Evolutionary conservation across 139 green algal genomes (phyloP), one percentile per base, ranked within the genome.

Genomic region (Eudorina sp.): DNA sequence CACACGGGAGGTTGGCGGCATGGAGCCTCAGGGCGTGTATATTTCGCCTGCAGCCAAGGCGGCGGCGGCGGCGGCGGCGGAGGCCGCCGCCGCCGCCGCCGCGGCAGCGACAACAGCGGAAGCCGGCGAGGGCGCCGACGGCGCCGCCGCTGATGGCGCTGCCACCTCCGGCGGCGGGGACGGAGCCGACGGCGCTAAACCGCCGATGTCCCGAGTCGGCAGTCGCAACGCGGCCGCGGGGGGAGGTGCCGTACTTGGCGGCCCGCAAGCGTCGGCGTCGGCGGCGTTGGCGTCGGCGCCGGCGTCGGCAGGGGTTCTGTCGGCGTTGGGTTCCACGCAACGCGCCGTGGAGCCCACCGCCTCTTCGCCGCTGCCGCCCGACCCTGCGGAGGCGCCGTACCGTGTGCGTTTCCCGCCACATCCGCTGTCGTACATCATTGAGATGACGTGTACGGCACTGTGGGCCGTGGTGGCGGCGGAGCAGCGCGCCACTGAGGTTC

Each of bases 401-500:
- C 41, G 53, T 23, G 45, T 81, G 23, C 40, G 41, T 13, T 87
- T 87, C 81, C 21, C 45, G 31, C 46, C 81, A 31, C 81, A 87
- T 21, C 18, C 31, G 19, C 46, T 87, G 81, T 40, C 81, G n/a
- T 78, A 87, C 81, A 68, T 77, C 7, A 68, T 87, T n/a, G 81
- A 87, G 43, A 18, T 87, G 45, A 38, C 62, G 45, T 23, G 62
- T 2, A 78, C 81, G 64, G 81, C 81, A 31, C 66, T 87, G 31
- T 87, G 81, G 81, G 62, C 81, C 21, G 27, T 18, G 0, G 66
- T 87, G 23, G 64, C 81, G 19, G 81, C 81, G 21, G 81, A 87
- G 45, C 81, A 79, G 25, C 62, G 81, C 19, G n/a, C 81, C 0
- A 41, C 45, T 4, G 81, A 87, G 81, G 29, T 78, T 1, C 31